Base-by-base conservation (phyloP, 2,329 filamentous ascomycete genomes). In the Stagonosporopsis rhizophila region DNA sequence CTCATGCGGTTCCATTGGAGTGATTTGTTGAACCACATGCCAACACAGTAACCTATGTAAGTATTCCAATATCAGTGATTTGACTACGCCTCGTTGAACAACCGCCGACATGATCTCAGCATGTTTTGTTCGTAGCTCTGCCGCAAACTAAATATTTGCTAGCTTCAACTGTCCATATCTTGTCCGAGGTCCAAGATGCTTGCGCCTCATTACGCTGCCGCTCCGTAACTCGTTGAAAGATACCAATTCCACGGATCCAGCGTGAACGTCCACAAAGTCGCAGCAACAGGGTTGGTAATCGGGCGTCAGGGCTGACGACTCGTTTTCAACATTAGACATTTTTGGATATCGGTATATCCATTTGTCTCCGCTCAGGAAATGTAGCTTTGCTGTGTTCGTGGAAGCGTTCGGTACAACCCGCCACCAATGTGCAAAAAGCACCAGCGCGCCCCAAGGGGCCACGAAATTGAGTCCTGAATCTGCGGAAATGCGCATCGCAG, bases 1-100 rank as follows among this genome's bases (percentile, higher is more conserved):
- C 63, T 30, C 38, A 17, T 60, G 38, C 4, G 52, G 47, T 11
- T 58, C 51, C 44, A 64, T n/a, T 17, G 41, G 23, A 4, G 17
- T 35, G 4, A 55, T 35, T 38, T 39, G 4, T 46, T 51, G 0
- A 63, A 0, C 23, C 40, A 46, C 7, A 46, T 56, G 27, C 44
- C 59, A 17, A 53, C 25, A 35, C 53, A n/a, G 37, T 57, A 59
- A 48, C 20, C 65, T 46, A 5, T 44, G 52, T 50, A 69, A 50
- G 1, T 11, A 6, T 11, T 11, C 12, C 28, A 12, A 14, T 4
- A 30, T 14, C 12, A 75, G 73, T 1, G 80, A 80, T 7, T 68
- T 61, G 12, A 81, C 74, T 23, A 78, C 68, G 2, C 81, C 81
- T 0, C 81, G 81, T 60, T 83, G 80, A 2, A 81, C 56, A 0